A percentile compares a stretch with the other conserved stretches of the same genome.
Conservation (phyloP, 441 rosid genomes). For the Iberis amara region DNA sequence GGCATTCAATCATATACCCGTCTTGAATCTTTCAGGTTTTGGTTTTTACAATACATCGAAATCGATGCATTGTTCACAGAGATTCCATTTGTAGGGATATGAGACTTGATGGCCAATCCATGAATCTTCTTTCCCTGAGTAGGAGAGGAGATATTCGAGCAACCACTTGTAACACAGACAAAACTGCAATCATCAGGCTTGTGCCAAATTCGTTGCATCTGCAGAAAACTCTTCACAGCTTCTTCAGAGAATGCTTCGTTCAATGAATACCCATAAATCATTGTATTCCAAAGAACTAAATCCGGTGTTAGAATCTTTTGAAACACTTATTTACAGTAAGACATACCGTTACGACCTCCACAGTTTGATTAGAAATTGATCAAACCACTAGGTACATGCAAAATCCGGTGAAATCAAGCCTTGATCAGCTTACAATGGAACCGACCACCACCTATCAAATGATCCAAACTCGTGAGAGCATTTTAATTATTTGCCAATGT, state of each 20-base stretch:
- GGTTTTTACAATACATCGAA: conserved; percentile 69
- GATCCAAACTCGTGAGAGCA: conserved; percentile 52
- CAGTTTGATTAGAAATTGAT: conserved; percentile 81
- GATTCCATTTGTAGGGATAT: conserved; percentile 54
- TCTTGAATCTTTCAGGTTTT: conserved; percentile 61
- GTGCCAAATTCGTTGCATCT: conserved; percentile 55
- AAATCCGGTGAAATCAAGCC: conserved; percentile 57
- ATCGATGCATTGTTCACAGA: conserved; percentile 65
- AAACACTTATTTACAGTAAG: conserved; percentile 52
- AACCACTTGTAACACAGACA: conserved; percentile 63
- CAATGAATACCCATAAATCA: conserved; percentile 75
- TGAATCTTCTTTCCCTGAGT: conserved; percentile 78
- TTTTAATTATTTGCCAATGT: conserved; percentile 75
- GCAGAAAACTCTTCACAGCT: conserved; percentile 57
- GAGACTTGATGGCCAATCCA: conserved; percentile 55
- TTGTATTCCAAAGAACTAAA: conserved; percentile 84
- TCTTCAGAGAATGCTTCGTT: conserved; percentile 56
- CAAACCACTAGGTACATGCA: conserved; percentile 83
- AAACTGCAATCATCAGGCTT: conserved; percentile 80
- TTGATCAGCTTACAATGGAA: conserved; percentile 63
- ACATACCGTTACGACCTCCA: conserved; percentile 42
- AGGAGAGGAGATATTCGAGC: conserved; percentile 67
- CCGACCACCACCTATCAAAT: conserved; percentile 64
- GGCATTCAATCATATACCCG: conserved; percentile 61
- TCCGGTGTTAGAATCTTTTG: conserved; percentile 54